A percentile compares a stretch with the other conserved stretches of the same genome.
phyloP scores from a whole-genome alignment of 345 rosid species.

The Aquilaria malaccensis region DNA sequence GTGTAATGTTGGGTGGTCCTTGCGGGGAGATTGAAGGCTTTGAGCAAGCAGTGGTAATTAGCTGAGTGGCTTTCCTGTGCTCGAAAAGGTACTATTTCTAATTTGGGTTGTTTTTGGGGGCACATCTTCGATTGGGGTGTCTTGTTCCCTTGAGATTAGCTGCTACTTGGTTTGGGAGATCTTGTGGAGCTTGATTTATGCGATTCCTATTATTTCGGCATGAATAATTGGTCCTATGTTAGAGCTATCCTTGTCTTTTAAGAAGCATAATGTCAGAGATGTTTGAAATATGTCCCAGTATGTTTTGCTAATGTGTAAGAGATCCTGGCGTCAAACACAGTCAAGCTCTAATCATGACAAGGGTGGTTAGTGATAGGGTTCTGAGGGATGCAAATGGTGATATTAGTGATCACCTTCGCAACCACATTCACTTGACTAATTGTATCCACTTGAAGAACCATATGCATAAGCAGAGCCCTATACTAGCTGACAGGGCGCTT shows the following conservation, averaged over 20 bases:
- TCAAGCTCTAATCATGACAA: slow-evolving; percentile 65
- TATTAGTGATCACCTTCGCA: slow-evolving; percentile 86
- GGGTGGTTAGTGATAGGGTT: slow-evolving; percentile 61
- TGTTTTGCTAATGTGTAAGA: slow-evolving; percentile 24
- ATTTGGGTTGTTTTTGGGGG: slow-evolving; percentile 4
- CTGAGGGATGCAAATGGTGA: slow-evolving; percentile 88
- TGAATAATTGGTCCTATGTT: slow-evolving; percentile 12
- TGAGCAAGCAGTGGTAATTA: slow-evolving; percentile 16
- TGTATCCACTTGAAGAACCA: slow-evolving; percentile 98
- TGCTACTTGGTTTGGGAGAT: slow-evolving; percentile 10
- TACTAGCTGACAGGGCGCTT: slow-evolving; percentile 62
- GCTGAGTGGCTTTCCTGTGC: slow-evolving; percentile 8
- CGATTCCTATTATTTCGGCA: slow-evolving; percentile 8
- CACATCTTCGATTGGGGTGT: slow-evolving; percentile 3
- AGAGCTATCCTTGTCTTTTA: slow-evolving; percentile 7
- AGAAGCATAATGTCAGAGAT: slow-evolving; percentile 11
- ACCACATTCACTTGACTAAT: slow-evolving; percentile 90
- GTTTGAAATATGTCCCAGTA: slow-evolving; percentile 33
- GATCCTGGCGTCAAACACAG: slow-evolving; percentile 17
- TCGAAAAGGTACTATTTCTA: slow-evolving; percentile 11
- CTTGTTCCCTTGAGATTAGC: neutral
- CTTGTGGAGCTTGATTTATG: slow-evolving; percentile 23
- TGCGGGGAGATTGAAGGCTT: slow-evolving; percentile 12
- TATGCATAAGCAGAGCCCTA: slow-evolving; percentile 96
- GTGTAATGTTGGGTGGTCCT: slow-evolving; percentile 13